A percentile compares a stretch with the other conserved stretches of the same genome.
Conservation (phyloP, 768 basidiomycete genomes). For the Naganishia vaughanmartiniae region DNA sequence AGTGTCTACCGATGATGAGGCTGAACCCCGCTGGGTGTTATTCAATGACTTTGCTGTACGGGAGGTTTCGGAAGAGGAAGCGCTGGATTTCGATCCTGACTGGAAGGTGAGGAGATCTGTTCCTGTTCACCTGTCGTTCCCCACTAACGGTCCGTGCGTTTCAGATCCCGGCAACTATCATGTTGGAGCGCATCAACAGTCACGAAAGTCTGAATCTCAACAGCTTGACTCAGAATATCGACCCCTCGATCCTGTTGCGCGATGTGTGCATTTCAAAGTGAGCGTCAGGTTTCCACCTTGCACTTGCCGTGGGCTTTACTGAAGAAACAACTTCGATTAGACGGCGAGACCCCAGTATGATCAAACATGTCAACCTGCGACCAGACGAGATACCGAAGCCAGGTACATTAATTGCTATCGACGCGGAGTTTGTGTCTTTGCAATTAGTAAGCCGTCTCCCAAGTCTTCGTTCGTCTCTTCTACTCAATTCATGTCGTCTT, state of each 20-base stretch:
- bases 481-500: constrained; percentile 3
- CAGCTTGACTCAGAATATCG: constrained; percentile 64
- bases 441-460: constrained; percentile 65
- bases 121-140: background rate
- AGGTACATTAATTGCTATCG: constrained; percentile 88
- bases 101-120: constrained; percentile 76
- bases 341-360: constrained; percentile 46
- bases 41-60: constrained; percentile 96
- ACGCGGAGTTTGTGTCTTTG: constrained; percentile 96
- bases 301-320: background rate
- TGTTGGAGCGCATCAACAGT: constrained; percentile 73
- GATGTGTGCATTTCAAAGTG: constrained; percentile 88
- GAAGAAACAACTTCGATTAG: constrained; percentile 15
- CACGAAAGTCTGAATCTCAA: constrained; percentile 63
- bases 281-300: constrained; percentile 42
- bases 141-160: background rate
- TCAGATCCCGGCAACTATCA: constrained; percentile 84
- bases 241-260: constrained; percentile 70
- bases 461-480: background rate
- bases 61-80: constrained; percentile 80
- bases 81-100: constrained; percentile 74
- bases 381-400: constrained; percentile 75
- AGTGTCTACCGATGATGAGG: constrained; percentile 21
- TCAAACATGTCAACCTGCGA: constrained; percentile 74
- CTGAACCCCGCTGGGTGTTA: constrained; percentile 69